A percentile compares a stretch with the other conserved stretches of the same genome.
Conservation (phyloP, 352 stramenopile genomes). For the Globisporangium cederbergense region DNA sequence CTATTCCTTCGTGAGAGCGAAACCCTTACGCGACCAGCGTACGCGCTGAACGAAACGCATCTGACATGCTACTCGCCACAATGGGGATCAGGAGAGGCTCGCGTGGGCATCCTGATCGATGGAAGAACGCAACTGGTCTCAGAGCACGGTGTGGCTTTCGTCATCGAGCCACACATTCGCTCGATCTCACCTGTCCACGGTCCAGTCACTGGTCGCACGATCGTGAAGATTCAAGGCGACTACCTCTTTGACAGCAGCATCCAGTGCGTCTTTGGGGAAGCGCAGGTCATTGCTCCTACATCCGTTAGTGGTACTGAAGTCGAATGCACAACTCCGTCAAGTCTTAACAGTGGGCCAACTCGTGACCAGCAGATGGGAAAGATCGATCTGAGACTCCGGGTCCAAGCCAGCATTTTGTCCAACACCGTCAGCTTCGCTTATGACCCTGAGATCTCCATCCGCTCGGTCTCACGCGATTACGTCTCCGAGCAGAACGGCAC, state of each 20-base stretch:
- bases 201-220: constrained; percentile 22
- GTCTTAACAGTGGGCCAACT: not conserved
- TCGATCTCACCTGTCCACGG: constrained; percentile 26
- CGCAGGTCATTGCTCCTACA: constrained; percentile 16
- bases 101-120: constrained; percentile 26
- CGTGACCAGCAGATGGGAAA: too few relatives aligned
- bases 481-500: constrained; percentile 19
- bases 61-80: constrained; percentile 26
- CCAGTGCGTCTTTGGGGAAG: constrained; percentile 26
- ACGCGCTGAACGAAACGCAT: constrained; percentile 20
- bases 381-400: not conserved
- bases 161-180: constrained; percentile 21
- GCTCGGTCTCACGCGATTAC: constrained; percentile 17
- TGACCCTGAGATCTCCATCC: constrained; percentile 20
- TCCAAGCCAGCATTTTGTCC: constrained; percentile 24
- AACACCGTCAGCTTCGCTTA: constrained; percentile 28
- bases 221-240: constrained; percentile 23
- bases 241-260: constrained; percentile 18
- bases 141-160: constrained; percentile 18
- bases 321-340: constrained; percentile 22
- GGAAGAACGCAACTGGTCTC: constrained; percentile 22
- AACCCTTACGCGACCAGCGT: constrained; percentile 21
- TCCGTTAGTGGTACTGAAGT: constrained; percentile 19
- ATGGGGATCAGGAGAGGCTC: constrained; percentile 26
- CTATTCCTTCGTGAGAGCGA: constrained; percentile 24